Conservation (phyloP, 495 filamentous ascomycete species). For the Pyrenula aspistea region DNA sequence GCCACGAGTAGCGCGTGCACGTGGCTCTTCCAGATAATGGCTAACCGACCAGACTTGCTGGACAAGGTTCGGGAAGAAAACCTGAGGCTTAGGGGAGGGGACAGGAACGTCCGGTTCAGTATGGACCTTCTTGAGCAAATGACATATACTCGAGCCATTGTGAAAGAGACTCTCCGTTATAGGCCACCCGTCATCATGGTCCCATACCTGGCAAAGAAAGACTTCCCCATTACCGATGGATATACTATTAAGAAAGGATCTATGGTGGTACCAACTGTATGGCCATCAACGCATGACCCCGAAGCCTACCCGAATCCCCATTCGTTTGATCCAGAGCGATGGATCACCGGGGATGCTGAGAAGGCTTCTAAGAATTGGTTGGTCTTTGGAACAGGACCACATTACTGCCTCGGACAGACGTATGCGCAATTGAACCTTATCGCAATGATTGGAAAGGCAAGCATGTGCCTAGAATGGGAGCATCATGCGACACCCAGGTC, state of each 20-base stretch:
- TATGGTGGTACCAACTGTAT: constrained; percentile 89
- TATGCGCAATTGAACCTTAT: constrained; percentile 88
- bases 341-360: constrained; percentile 83
- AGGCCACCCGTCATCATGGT: constrained; percentile 97
- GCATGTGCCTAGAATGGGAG: constrained; percentile 79
- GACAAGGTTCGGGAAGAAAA: constrained; percentile 92
- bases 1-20: constrained; percentile 86
- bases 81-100: constrained; percentile 61
- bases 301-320: constrained; percentile 88
- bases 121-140: constrained; percentile 81
- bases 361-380: constrained; percentile 93
- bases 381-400: constrained; percentile 90
- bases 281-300: constrained; percentile 82
- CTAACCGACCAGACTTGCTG: constrained; percentile 83
- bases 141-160: constrained; percentile 83
- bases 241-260: constrained; percentile 88
- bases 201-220: constrained; percentile 88
- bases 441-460: constrained; percentile 90
- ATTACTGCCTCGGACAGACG: constrained; percentile 92
- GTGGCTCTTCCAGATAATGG: constrained; percentile 92
- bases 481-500: constrained; percentile 69
- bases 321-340: constrained; percentile 76
- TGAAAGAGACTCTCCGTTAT: constrained; percentile 90
- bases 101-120: constrained; percentile 54
- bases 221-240: constrained; percentile 78